phyloP scores from a whole-genome alignment of 192 early-diverging fungal species.

The Backusella tarrabulga region DNA sequence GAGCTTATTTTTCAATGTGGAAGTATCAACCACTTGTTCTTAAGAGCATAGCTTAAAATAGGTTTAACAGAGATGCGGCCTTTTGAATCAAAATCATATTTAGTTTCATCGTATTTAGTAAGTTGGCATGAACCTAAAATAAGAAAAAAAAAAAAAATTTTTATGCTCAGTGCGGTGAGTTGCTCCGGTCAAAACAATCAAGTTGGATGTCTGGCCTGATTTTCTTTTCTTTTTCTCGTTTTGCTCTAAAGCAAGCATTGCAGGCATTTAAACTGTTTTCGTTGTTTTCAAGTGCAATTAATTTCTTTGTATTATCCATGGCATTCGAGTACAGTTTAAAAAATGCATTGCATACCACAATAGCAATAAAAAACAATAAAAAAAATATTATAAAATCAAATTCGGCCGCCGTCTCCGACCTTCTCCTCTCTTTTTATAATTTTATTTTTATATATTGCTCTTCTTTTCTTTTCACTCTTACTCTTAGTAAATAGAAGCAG shows the following conservation, averaged over 20 bases:
- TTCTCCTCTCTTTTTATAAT: background rate
- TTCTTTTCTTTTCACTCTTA: background rate
- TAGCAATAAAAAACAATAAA: background rate
- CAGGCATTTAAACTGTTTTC: background rate
- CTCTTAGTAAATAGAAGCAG: background rate
- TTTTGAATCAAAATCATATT: no score
- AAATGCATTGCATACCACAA: background rate
- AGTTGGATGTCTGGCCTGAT: background rate
- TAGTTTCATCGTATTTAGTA: no score
- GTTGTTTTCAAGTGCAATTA: background rate
- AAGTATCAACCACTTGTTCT: background rate
- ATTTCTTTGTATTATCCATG: background rate
- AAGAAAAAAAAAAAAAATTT: background rate
- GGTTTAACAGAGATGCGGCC: background rate
- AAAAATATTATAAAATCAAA: background rate
- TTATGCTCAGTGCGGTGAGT: background rate
- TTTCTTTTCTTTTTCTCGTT: background rate
- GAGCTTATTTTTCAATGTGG: background rate
- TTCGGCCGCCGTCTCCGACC: background rate
- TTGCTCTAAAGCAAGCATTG: background rate
- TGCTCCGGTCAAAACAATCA: background rate
- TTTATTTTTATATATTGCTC: background rate
- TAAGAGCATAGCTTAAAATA: background rate
- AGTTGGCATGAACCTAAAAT: no score
- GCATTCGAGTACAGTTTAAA: background rate